Percentiles rank a stretch among this genome's conserved stretches.
These are phyloP conservation scores for Parmales sp. DNA, from an alignment of 108 stramenopile species.

Conservation along the genomic window DNA sequence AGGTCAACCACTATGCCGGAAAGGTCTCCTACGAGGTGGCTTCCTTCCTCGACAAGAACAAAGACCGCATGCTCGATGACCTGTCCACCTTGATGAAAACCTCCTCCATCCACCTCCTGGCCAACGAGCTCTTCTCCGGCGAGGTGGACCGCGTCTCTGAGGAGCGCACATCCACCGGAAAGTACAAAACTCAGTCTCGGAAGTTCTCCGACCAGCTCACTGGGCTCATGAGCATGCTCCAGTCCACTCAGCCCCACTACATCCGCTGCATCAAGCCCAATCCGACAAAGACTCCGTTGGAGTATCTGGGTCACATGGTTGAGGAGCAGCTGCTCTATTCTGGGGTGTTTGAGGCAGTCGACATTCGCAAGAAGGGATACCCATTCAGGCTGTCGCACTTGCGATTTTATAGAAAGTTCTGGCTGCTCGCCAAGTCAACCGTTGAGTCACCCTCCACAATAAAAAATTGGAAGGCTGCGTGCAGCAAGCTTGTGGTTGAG, in stretches of 20 bases:
- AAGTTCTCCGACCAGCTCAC: conserved; percentile 67
- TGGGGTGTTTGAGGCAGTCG: conserved; percentile 38
- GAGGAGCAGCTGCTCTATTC: conserved; percentile 25
- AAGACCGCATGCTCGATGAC: conserved; percentile 77
- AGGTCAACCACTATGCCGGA: conserved; percentile 73
- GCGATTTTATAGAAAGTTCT: neutral
- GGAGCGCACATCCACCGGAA: conserved; percentile 1
- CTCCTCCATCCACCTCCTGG: neutral
- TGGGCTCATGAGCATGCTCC: conserved; percentile 53
- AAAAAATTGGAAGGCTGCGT: neutral
- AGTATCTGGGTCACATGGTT: neutral
- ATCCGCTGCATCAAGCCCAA: conserved; percentile 84
- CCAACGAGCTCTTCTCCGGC: conserved; percentile 6
- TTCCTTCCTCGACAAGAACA: conserved; percentile 81
- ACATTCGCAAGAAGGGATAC: conserved; percentile 34
- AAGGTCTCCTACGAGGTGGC: conserved; percentile 71
- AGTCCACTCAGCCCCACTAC: conserved; percentile 64
- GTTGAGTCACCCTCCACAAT: neutral
- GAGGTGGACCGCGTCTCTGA: conserved; percentile 1
- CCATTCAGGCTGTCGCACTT: conserved; percentile 27
- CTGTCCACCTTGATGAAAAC: neutral
- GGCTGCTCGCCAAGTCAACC: conserved; percentile 7
- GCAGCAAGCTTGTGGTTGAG: neutral
- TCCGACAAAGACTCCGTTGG: conserved; percentile 43
- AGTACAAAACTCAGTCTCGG: conserved; percentile 10